Base-by-base conservation (phyloP, 177 flowering plant genomes). In the Vitis hybrid region DNA sequence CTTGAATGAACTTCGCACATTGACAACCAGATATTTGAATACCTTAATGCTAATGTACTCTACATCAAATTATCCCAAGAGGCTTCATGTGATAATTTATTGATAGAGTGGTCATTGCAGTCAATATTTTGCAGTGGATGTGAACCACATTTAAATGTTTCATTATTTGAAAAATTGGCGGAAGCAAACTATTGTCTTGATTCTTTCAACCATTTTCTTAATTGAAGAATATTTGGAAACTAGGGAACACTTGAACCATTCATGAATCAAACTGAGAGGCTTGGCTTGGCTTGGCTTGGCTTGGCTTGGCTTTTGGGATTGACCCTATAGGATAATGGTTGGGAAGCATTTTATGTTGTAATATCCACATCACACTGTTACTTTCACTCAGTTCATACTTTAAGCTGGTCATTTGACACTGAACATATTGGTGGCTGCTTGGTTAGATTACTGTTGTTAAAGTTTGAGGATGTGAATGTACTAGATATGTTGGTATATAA, bases 391-490 rank as follows among this genome's bases (percentile, higher is more conserved):
- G 29, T 26, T 26, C 29, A 26, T 26, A 26, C 29, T 26, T 26
- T 26, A 26, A 26, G 29, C 29, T 26, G 29, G 29, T 26, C 29
- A 26, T 26, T 26, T 0, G 29, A 26, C 29, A 26, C 29, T 26
- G 29, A 26, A 26, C 29, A 26, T 26, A 26, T 26, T 26, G 29
- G 29, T 26, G 29, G 29, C 29, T 26, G 29, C 29, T 26, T 26
- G 29, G 29, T 26, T 26, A 26, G 29, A 26, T 26, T 26, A 26
- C 29, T 26, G 29, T 26, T 39, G 14, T 2, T 18, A 11, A 50
- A 51, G 13, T 21, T 59, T 60, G 61, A 66, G 72, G 53, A 29
- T 48, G 10, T 67, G 45, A 21, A 52, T 29, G 16, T 9, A 21
- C 55, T 33, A 56, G 13, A 56, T 51, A 10, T 45, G 60, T 21